Percentiles rank a stretch among this genome's conserved stretches.
Conservation (phyloP, 768 basidiomycete species). For the Podaxis carcinomalis region DNA sequence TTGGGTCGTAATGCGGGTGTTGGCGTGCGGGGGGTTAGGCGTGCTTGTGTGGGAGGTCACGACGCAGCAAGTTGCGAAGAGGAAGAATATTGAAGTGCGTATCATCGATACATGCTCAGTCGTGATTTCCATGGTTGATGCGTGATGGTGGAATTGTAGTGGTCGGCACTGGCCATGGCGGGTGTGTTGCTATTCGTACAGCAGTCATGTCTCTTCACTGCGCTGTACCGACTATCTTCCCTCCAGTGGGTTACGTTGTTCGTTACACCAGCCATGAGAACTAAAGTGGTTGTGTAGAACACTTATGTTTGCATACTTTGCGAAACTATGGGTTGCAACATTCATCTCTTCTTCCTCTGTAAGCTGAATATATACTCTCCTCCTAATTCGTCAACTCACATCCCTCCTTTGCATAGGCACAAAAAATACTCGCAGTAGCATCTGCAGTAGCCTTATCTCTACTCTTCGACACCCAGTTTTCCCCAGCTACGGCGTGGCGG, state of each 20-base stretch:
- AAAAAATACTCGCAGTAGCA: constrained; percentile 42
- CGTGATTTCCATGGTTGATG: constrained; percentile 8
- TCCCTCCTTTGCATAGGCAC: constrained; percentile 32
- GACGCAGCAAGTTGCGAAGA: constrained; percentile 50
- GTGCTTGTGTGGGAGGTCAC: constrained; percentile 56
- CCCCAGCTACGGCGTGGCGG: constrained; percentile 33
- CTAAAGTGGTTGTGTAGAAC: constrained; percentile 39
- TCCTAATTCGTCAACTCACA: background rate
- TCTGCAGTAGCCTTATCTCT: constrained; percentile 52
- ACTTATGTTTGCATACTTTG: constrained; percentile 66
- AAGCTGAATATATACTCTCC: constrained; percentile 19
- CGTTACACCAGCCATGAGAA: background rate
- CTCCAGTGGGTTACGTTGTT: constrained; percentile 43
- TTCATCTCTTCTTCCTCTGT: constrained; percentile 47
- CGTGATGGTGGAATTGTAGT: constrained; percentile 35
- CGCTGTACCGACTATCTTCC: constrained; percentile 63
- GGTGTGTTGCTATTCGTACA: constrained; percentile 67
- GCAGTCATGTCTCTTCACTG: constrained; percentile 62
- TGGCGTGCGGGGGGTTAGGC: constrained; percentile 69
- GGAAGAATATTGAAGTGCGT: constrained; percentile 57
- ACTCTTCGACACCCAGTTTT: constrained; percentile 48
- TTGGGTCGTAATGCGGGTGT: constrained; percentile 71
- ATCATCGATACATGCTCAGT: background rate
- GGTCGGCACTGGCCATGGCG: constrained; percentile 65
- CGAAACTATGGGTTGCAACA: constrained; percentile 59